A percentile compares a stretch with the other conserved stretches of the same genome.
phyloP scores from a whole-genome alignment of 768 basidiomycete genomes.

The Termitomyces sp. region DNA sequence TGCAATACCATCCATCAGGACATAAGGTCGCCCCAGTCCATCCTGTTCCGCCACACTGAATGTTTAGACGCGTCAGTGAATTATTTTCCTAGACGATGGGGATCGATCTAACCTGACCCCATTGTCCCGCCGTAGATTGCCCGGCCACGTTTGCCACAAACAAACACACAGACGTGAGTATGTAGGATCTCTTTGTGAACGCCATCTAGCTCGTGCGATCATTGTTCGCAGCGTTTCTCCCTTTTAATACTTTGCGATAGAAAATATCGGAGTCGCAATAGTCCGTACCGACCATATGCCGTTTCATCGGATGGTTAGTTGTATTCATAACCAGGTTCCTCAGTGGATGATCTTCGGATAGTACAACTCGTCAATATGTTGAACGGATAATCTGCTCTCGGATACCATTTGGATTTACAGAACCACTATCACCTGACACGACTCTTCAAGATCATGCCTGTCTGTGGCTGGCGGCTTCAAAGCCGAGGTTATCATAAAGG shows the following conservation, averaged over 20 bases:
- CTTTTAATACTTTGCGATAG: background rate
- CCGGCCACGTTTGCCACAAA: conserved; percentile 4
- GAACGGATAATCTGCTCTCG: conserved; percentile 5
- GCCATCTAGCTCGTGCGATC: background rate
- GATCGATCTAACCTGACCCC: conserved; percentile 31
- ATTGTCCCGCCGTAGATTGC: conserved; percentile 23
- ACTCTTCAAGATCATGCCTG: background rate
- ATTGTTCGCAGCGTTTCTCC: background rate
- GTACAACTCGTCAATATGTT: background rate
- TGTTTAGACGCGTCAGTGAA: background rate
- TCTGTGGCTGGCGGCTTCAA: background rate
- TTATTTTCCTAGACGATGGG: background rate
- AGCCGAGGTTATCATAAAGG: no score
- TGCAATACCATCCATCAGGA: conserved; percentile 43
- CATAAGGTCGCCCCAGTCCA: conserved; percentile 52
- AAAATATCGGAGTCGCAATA: conserved; percentile 1
- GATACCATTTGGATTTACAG: background rate
- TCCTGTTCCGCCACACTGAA: conserved; percentile 50
- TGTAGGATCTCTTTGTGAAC: conserved; percentile 4
- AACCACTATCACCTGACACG: background rate
- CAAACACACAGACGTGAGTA: conserved; percentile 7
- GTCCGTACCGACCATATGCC: conserved; percentile 32
- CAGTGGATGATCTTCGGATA: conserved; percentile 10
- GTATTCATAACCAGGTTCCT: background rate
- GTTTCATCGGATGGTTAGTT: conserved; percentile 25